Evolutionary conservation across 1,284 basidiomycete species (phyloP), one percentile per base, ranked within the genome.

Genomic region (Cyathus olla): DNA sequence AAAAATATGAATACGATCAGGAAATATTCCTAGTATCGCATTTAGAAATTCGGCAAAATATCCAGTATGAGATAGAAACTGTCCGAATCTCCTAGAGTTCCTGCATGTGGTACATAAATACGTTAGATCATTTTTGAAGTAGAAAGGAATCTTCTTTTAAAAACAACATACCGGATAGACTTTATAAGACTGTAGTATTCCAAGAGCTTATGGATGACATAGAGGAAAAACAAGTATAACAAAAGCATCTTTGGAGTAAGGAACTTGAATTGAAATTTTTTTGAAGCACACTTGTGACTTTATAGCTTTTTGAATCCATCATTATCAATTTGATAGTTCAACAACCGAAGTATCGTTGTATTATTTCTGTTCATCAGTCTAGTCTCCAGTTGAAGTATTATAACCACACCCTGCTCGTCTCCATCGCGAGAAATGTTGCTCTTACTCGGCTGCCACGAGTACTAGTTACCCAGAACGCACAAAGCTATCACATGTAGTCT

Each of bases 81-180:
- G 68, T 66, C 15, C 74, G 70, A 54, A 69, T 67, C 4, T 77
- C 79, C 24, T 76, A 76, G 49, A 71, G 72, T 59, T 74, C 70
- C 21, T 78, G 79, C 59, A 15, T 42, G 31, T 15, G 24, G 13
- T 50, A 46, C 9, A 27, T 19, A 22, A 40, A 27, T 24, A 9
- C 27, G n/a, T n/a, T 35, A 8, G 13, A 35, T 35, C 8, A 35
- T 35, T 35, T 6, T 35, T 6, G 31, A 35, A 26, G 24, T 49
- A 42, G 13, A 15, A 19, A 39, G 46, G 11, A 35, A 26, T 37
- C 22, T 28, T 26, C 22, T 28, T n/a, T 31, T 26, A 15, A 39
- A 28, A 26, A 44, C 9, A 27, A 62, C 71, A 44, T 50, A 76
- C 76, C 70, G 56, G 52, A 77, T 66, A 10, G 73, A 65, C 26